A percentile compares a stretch with the other conserved stretches of the same genome.
Evolutionary conservation across 331 rosid species (phyloP).

Genomic region (Pyracantha coccinea): DNA sequence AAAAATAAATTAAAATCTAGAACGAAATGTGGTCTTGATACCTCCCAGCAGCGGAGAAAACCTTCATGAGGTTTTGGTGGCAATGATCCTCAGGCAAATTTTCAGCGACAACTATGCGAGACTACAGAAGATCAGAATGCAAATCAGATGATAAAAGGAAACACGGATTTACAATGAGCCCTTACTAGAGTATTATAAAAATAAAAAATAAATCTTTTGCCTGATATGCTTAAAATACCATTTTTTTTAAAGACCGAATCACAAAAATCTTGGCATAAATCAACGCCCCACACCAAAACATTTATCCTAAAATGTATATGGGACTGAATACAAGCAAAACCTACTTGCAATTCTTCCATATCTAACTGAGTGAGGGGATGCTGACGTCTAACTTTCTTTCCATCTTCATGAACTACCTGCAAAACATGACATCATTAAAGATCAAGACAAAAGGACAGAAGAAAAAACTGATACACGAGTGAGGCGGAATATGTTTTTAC

Average conservation of each 20-base stretch:
- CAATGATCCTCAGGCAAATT: slow-evolving; percentile 98
- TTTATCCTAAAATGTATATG: neutral
- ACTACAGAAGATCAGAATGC: slow-evolving; percentile 32
- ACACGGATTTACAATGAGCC: neutral
- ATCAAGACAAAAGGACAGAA: neutral
- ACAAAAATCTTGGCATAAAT: neutral
- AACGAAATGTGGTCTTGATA: slow-evolving; percentile 16
- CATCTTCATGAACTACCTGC: slow-evolving; percentile 89
- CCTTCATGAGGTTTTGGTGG: slow-evolving; percentile 96
- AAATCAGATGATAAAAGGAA: neutral
- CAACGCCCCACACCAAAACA: slow-evolving; percentile 3
- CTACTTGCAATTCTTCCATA: slow-evolving; percentile 90
- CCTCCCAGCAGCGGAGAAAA: slow-evolving; percentile 94
- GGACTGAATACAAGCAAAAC: slow-evolving; percentile 14
- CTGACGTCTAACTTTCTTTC: slow-evolving; percentile 85
- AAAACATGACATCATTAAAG: slow-evolving; percentile 20
- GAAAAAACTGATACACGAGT: slow-evolving; percentile 2
- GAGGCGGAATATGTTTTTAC: neutral
- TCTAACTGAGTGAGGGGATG: slow-evolving; percentile 61
- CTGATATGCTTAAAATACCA: neutral
- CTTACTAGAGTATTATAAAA: neutral
- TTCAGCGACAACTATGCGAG: slow-evolving; percentile 91
- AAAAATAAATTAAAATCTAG: neutral
- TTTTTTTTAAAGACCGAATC: neutral
- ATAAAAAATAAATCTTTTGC: neutral